Evolutionary conservation across 208 protist genomes (phyloP), one percentile per base, ranked within the genome.

Genomic region (Naegleria lovaniensis): DNA sequence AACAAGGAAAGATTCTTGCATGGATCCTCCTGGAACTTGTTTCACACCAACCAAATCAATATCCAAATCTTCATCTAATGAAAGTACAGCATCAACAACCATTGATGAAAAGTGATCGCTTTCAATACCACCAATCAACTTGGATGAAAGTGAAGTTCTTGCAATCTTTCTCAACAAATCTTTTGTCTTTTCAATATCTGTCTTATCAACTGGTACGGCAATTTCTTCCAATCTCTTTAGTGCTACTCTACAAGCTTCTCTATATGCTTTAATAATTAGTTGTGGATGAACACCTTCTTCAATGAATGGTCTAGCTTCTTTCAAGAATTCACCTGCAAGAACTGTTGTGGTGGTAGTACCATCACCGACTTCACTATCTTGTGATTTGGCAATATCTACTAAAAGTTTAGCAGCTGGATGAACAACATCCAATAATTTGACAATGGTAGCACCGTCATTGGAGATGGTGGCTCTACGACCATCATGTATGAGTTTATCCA

Each of bases 381-480:
- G 97, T 16, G 98, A 97, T 89, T 98, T 97, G 13, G 99, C 98
- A 95, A 99, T 99, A 92, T 99, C 99, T 39, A 99, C 99, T 29
- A 99, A 95, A 51, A 98, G 97, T 90, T 96, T 94, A 40, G 99
- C 99, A 41, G 99, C 99, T 38, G 99, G 99, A 94, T 99, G 99
- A 38, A 99, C 98, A 95, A 99, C 98, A 93, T 99, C 99, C 29
- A 99, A 96, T 52, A 99, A 93, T 92, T 98, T 98, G 96, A 99
- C 99, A 76, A 99, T 99, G 22, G 99, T 99, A 3, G 99, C 99
- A 79, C 99, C 99, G 95, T 99, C 99, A 95, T 99, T 99, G 52
- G 98, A 99, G 92, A 99, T 99, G 51, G 99, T 99, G 40, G 96
- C 94, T 36, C 96, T 94, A 75, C 90, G 38, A 59, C 97, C 95